Evolutionary conservation across 495 filamentous ascomycete species (phyloP).

Genomic region (Pyrenula aspistea): DNA sequence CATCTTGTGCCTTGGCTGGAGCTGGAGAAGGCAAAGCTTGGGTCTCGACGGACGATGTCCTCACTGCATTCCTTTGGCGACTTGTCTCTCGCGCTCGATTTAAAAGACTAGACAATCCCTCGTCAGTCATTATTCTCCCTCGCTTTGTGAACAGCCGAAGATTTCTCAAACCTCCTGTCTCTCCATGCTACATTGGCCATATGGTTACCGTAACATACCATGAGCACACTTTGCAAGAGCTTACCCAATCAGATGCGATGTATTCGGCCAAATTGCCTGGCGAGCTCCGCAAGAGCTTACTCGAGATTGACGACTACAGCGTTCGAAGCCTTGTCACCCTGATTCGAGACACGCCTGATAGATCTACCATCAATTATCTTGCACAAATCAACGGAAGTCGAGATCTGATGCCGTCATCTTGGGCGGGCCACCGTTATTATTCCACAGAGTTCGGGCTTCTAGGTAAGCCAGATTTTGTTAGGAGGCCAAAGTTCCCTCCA

Average conservation of each 20-base stretch:
- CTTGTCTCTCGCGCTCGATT: conserved; percentile 11
- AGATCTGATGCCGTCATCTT: conserved; percentile 18
- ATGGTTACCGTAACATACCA: conserved; percentile 12
- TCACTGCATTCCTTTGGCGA: conserved; percentile 37
- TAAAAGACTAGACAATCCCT: conserved; percentile 1
- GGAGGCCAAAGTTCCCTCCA: conserved; percentile 27
- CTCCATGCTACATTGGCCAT: conserved; percentile 20
- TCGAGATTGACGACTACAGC: conserved; percentile 13
- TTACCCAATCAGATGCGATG: conserved; percentile 11
- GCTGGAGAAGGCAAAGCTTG: conserved; percentile 1
- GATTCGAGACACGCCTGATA: conserved; percentile 16
- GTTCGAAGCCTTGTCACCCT: conserved; percentile 23
- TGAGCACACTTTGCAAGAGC: conserved; percentile 11
- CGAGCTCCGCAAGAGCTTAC: conserved; percentile 15
- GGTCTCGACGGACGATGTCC: conserved; percentile 37
- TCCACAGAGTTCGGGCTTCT: conserved; percentile 13
- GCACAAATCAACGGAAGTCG: conserved; percentile 13
- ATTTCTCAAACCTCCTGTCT: conserved; percentile 10
- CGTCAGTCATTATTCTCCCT: conserved; percentile 8
- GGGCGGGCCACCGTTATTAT: conserved; percentile 7
- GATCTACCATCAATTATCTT: conserved; percentile 17
- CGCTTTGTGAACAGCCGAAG: conserved; percentile 18
- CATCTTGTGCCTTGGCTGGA: conserved; percentile 1
- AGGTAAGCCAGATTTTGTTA: conserved; percentile 28
- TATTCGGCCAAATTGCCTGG: conserved; percentile 7